A percentile compares a stretch with the other conserved stretches of the same genome.
These are phyloP conservation scores for Petunia secreta DNA, from an alignment of 257 asterid species.

Conservation along the genomic window DNA sequence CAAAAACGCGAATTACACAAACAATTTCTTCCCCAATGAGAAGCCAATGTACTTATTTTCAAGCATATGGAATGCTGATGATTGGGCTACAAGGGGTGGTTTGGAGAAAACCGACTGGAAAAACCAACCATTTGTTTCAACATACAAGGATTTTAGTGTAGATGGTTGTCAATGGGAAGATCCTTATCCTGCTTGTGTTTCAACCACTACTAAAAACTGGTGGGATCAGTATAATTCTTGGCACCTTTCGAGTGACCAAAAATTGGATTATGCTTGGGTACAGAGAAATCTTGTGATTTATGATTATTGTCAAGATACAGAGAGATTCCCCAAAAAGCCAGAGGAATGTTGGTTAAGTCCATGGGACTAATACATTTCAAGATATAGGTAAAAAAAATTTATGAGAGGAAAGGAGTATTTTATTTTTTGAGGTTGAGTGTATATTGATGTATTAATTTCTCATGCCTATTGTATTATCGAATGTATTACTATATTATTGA, in stretches of 20 bases:
- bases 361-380: slow-evolving; percentile 43
- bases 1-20: slow-evolving; percentile 89
- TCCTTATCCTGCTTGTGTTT: slow-evolving; percentile 81
- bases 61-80: slow-evolving; percentile 98
- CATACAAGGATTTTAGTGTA: slow-evolving; percentile 70
- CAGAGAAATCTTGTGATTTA: slow-evolving; percentile 86
- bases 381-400: not conserved
- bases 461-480: not conserved
- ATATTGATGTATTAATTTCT: not conserved
- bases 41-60: slow-evolving; percentile 94
- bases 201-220: slow-evolving; percentile 84
- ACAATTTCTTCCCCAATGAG: slow-evolving; percentile 82
- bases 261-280: slow-evolving; percentile 84
- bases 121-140: slow-evolving; percentile 85
- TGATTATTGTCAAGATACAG: slow-evolving; percentile 74
- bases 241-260: slow-evolving; percentile 70
- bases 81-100: slow-evolving; percentile 98
- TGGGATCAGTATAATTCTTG: slow-evolving; percentile 93
- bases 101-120: slow-evolving; percentile 94
- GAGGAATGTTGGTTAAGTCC: slow-evolving; percentile 89
- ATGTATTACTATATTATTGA: slow-evolving; percentile 2
- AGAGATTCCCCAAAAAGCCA: slow-evolving; percentile 66
- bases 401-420: slow-evolving; percentile 15
- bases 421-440: not conserved
- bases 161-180: slow-evolving; percentile 94